phyloP scores from a whole-genome alignment of 768 basidiomycete species.

The Lentinula edodes region DNA sequence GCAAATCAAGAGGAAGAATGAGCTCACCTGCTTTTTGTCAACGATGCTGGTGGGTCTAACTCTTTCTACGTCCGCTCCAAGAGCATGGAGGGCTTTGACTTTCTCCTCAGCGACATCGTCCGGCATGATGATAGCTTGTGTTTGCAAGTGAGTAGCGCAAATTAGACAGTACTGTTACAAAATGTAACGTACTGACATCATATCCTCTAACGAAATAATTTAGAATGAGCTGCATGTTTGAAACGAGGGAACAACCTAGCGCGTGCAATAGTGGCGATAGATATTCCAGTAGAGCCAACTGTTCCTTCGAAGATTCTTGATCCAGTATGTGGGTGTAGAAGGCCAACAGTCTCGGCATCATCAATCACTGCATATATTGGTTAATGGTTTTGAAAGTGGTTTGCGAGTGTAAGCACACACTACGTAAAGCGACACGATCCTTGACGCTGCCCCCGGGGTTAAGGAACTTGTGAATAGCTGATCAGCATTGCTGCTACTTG shows the following conservation, averaged over 20 bases:
- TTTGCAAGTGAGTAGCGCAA: constrained; percentile 1
- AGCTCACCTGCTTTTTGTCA: constrained; percentile 87
- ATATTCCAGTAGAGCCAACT: constrained; percentile 94
- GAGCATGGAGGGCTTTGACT: constrained; percentile 70
- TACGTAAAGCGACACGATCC: constrained; percentile 91
- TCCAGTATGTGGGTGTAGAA: constrained; percentile 79
- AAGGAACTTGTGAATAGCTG: constrained; percentile 53
- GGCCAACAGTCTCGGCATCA: constrained; percentile 81
- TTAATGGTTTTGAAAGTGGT: background rate
- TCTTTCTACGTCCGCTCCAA: constrained; percentile 86
- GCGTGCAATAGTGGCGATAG: constrained; percentile 87
- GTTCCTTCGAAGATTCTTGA: constrained; percentile 97
- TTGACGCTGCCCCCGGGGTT: constrained; percentile 99
- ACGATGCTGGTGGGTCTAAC: constrained; percentile 95
- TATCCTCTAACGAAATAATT: constrained; percentile 58
- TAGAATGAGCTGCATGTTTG: background rate
- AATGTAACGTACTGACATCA: constrained; percentile 58
- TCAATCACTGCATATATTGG: constrained; percentile 69
- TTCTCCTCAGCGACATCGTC: constrained; percentile 92
- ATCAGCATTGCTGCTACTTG: background rate
- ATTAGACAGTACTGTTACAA: background rate
- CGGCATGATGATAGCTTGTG: constrained; percentile 80
- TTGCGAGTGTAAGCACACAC: constrained; percentile 38
- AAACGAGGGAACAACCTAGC: constrained; percentile 53
- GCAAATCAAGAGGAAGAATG: background rate